These are phyloP conservation scores for Arachis hypogaea DNA, from an alignment of 306 rosid genomes.

Conservation along the genomic window DNA sequence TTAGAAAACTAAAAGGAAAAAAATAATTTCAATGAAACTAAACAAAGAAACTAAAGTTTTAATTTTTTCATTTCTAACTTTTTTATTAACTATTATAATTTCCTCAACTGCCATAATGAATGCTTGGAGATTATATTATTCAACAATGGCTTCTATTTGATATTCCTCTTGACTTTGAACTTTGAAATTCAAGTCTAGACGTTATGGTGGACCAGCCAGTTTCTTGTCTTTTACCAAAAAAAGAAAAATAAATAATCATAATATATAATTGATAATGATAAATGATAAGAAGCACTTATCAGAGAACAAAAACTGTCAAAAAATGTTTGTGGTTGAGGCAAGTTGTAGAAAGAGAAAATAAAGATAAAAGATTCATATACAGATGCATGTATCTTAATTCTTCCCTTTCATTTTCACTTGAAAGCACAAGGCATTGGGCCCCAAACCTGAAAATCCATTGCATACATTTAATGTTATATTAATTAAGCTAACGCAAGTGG, in stretches of 20 bases:
- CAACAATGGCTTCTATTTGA: slow-evolving; percentile 44
- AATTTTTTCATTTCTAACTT: too few species aligned
- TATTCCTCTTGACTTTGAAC: slow-evolving; percentile 46
- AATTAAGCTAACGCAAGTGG: slow-evolving; percentile 35
- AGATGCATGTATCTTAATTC: slow-evolving; percentile 43
- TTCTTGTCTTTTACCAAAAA: slow-evolving; percentile 29
- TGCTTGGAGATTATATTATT: slow-evolving; percentile 4
- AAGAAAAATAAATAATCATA: background rate
- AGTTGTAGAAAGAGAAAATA: slow-evolving; percentile 19
- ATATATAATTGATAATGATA: background rate
- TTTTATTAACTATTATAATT: too few species aligned
- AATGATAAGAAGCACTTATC: background rate
- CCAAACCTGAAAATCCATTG: slow-evolving; percentile 6
- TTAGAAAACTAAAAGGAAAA: too few species aligned
- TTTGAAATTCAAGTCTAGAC: slow-evolving; percentile 35
- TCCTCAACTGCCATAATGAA: slow-evolving; percentile 7
- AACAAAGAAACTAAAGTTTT: too few species aligned
- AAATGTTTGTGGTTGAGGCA: slow-evolving; percentile 21
- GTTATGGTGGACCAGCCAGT: slow-evolving; percentile 39
- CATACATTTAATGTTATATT: slow-evolving; percentile 10
- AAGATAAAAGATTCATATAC: background rate
- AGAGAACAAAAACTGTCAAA: slow-evolving; percentile 1
- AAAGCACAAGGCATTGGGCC: slow-evolving; percentile 1
- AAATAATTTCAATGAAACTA: too few species aligned
- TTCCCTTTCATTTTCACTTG: background rate